Evolutionary conservation across 73 alveolate genomes (phyloP).

Genomic region (Tetrahymena thermophila): DNA sequence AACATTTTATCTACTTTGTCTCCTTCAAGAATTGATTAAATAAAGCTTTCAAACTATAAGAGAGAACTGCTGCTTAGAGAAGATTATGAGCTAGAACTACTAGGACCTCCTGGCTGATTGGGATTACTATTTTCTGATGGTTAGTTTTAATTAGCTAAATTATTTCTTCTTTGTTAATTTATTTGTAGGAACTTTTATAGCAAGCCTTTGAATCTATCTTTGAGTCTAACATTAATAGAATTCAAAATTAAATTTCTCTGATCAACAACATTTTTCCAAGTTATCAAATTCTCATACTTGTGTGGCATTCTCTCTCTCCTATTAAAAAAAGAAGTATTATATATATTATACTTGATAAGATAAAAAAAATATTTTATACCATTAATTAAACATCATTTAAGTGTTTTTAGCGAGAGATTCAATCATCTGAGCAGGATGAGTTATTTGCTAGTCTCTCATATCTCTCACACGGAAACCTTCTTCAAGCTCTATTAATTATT

Average conservation of each 20-base stretch:
- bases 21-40: background rate
- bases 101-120: background rate
- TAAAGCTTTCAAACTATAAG: background rate
- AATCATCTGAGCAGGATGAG: background rate
- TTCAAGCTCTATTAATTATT: background rate
- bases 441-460: background rate
- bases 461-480: conserved; percentile 2
- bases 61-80: background rate
- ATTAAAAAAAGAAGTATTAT: background rate
- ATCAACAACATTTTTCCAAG: background rate
- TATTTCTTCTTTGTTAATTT: background rate
- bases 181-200: background rate
- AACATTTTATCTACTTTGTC: background rate
- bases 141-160: background rate
- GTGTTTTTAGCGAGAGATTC: background rate
- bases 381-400: background rate
- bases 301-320: background rate
- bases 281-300: background rate
- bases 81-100: background rate
- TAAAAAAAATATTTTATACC: background rate
- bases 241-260: background rate
- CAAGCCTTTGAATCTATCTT: background rate
- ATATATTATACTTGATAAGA: background rate
- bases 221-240: background rate
- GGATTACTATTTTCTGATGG: background rate